Base-by-base conservation (phyloP, 768 basidiomycete genomes). In the Phylloporus scabripes region DNA sequence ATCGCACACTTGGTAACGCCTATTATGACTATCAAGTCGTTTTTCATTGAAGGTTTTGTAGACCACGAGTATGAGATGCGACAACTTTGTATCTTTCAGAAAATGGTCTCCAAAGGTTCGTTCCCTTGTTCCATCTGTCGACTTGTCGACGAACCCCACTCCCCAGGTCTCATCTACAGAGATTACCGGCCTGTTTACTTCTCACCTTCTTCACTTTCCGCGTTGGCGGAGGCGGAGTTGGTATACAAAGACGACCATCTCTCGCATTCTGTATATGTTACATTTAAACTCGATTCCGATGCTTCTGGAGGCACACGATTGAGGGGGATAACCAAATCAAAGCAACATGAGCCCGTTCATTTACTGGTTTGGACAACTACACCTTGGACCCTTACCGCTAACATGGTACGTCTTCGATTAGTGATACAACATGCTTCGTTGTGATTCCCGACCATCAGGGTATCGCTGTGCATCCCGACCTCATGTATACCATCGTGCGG, bases 291-390 rank as follows among this genome's bases (percentile, higher is more conserved):
- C n/a, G 74, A 80, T 47, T 29, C 49, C 47, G 40, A 49, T 44
- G 41, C 54, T 40, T 47, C 54, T 11, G 51, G 48, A 52, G 63
- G 34, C 12, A 47, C 52, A 5, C 29, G 49, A 21, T 58, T 41
- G 28, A 34, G 17, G 36, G 49, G 48, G 42, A 39, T 55, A 32
- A 11, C 76, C 40, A 67, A 63, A 20, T 49, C 70, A 14, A 50
- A 74, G 14, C 45, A 77, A 7, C 55, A 60, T 2, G 61, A 63
- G 55, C 15, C 59, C 42, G 66, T 84, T 10, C 74, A 76, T 24
- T 58, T 96, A 9, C 71, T 92, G 15, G 87, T 95, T 4, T 99
- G 95, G 95, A 98, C 95, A 2, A 98, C 95, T 4, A 98, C 95
- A 0, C 90, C 95, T 1, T 99, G 95, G 95, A 98, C 92, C 4